Conservation (phyloP, 805 yeast species). For the Zygosaccharomyces bisporus region DNA sequence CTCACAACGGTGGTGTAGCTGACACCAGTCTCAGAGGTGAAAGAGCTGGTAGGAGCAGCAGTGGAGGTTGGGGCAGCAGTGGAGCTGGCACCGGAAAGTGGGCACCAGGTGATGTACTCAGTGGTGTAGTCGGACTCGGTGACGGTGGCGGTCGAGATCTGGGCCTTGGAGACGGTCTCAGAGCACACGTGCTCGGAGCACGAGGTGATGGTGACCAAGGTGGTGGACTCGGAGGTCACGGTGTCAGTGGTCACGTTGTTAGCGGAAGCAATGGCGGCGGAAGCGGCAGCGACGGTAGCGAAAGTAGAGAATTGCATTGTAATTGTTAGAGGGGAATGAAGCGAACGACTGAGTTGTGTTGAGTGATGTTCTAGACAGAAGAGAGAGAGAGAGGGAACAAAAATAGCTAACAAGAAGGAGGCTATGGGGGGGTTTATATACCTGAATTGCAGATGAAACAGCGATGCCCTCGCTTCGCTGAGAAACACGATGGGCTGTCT, state of each 20-base stretch:
- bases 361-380: constrained; percentile 15
- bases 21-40: constrained; percentile 39
- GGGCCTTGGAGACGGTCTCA: constrained; percentile 35
- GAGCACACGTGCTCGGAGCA: constrained; percentile 35
- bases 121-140: constrained; percentile 37
- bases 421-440: neutral
- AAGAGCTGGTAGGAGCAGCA: constrained; percentile 21
- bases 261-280: constrained; percentile 32
- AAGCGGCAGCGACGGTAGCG: constrained; percentile 38
- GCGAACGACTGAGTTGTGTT: constrained; percentile 34
- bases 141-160: constrained; percentile 37
- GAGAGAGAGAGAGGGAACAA: constrained; percentile 1
- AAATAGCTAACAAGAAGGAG: neutral
- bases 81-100: constrained; percentile 28
- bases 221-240: constrained; percentile 32
- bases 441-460: neutral
- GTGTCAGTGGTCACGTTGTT: constrained; percentile 25
- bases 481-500: neutral
- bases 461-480: neutral
- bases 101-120: constrained; percentile 38
- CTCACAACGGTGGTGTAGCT: constrained; percentile 22
- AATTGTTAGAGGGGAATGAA: constrained; percentile 21
- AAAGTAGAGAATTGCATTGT: constrained; percentile 42
- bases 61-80: constrained; percentile 19
- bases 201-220: constrained; percentile 37